Percentiles rank a stretch among this genome's conserved stretches.
phyloP scores from a whole-genome alignment of 768 basidiomycete species.

The Amyloporia xantha region DNA sequence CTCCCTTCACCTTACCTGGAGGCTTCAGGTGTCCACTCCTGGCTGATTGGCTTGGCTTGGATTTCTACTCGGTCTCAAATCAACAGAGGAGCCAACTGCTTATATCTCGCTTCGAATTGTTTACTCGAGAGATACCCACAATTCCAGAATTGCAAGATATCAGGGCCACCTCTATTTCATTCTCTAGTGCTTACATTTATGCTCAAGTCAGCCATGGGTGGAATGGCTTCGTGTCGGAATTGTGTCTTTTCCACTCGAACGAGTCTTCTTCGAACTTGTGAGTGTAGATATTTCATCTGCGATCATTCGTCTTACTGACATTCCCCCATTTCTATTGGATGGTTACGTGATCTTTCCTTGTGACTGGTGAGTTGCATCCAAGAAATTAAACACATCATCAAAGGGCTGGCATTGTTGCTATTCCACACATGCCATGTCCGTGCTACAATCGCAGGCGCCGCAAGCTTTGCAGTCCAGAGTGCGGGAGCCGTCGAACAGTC shows the following conservation, averaged over 20 bases:
- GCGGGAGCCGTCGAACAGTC: constrained; percentile 16
- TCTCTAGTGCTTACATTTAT: too few relatives aligned
- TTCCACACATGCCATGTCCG: constrained; percentile 1
- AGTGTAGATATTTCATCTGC: background rate
- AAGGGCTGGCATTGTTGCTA: constrained; percentile 2
- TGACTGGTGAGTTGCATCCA: background rate
- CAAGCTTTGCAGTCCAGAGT: background rate
- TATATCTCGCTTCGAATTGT: too few relatives aligned
- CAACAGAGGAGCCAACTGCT: too few relatives aligned
- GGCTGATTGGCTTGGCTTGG: too few relatives aligned
- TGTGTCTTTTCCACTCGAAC: background rate
- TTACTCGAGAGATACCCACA: too few relatives aligned
- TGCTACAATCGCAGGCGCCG: background rate
- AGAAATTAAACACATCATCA: background rate
- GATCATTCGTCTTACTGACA: background rate
- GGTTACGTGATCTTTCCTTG: background rate
- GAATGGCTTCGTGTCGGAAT: background rate
- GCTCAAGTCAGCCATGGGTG: constrained; percentile 3
- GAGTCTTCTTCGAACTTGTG: background rate
- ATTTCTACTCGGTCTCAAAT: too few relatives aligned
- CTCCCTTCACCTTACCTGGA: too few relatives aligned
- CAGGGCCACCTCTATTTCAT: too few relatives aligned
- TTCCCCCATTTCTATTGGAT: background rate
- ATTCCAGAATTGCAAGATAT: too few relatives aligned
- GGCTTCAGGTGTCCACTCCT: too few relatives aligned